Base-by-base conservation (phyloP, 768 basidiomycete genomes). In the Termitomyces sp. region DNA sequence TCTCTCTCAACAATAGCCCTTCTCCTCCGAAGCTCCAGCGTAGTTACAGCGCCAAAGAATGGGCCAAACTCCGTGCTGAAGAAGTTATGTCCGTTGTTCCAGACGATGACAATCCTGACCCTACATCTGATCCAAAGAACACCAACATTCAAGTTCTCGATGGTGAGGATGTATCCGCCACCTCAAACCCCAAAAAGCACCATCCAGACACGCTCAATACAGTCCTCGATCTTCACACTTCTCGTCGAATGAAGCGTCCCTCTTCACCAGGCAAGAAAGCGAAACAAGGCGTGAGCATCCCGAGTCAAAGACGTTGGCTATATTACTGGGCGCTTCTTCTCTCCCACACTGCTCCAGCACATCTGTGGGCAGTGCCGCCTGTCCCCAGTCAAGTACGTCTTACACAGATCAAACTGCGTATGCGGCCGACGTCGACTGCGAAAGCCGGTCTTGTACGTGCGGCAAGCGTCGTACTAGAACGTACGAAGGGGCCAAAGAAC, bases 231-330 rank as follows among this genome's bases (percentile, higher is more conserved):
- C 74, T 91, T 17, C 89, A 92, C 66, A 89, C 87, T 1, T 75
- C 83, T 0, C 78, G 81, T 40, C 80, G 87, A 16, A 92, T 90
- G 87, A 89, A 85, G 58, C 61, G 60, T 49, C 64, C 69, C 44
- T 71, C 69, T 21, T 55, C 67, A 7, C 60, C 63, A 38, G 64
- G 63, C 41, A 68, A 69, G 62, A 75, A 71, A 57, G 54, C 60
- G 59, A 77, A 74, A 65, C 84, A 80, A 61, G 87, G 87, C 11
- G 86, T 92, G 42, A 89, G 85, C 59, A 93, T 93, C 61, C 87
- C 91, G 0, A 89, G 86, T 56, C 92, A 93, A 68, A 79, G 84
- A 2, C 83, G 92, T 19, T 92, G 85, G 77, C 72, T 95, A 5
- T 79, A 82, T 61, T 94, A 93, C 65, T 94, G 88, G 88, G 82